Evolutionary conservation across 2,329 filamentous ascomycete genomes (phyloP).

Genomic region (Ophiostoma tasmaniense): DNA sequence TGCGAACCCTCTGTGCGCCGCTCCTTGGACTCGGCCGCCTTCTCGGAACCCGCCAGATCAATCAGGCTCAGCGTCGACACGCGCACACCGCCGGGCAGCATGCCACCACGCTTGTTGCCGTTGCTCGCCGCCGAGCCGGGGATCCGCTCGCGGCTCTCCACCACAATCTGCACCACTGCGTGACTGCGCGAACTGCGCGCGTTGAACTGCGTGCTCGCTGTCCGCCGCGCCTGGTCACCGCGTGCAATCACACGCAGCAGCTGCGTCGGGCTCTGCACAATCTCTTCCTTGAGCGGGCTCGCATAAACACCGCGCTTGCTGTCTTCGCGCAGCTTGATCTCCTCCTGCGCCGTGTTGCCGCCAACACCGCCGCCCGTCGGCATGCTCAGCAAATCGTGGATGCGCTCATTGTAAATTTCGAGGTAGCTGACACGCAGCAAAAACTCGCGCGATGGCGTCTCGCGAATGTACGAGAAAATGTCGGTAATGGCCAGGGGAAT

Average conservation of each 20-base stretch:
- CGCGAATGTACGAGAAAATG: conserved; percentile 97
- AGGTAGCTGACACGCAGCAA: conserved; percentile 92
- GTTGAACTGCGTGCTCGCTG: conserved; percentile 95
- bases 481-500: conserved; percentile 96
- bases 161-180: conserved; percentile 95
- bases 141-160: conserved; percentile 85
- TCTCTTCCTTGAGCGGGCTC: conserved; percentile 92
- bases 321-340: conserved; percentile 95
- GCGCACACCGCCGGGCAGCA: conserved; percentile 79
- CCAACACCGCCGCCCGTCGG: conserved; percentile 50
- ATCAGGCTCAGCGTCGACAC: conserved; percentile 94
- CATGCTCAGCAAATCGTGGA: conserved; percentile 83
- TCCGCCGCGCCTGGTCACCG: conserved; percentile 82
- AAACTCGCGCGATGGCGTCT: conserved; percentile 91
- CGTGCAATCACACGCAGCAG: conserved; percentile 88
- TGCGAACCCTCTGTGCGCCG: conserved; percentile 89
- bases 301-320: conserved; percentile 95
- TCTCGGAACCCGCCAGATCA: conserved; percentile 91
- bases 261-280: conserved; percentile 95
- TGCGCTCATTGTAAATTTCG: conserved; percentile 98
- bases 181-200: conserved; percentile 94
- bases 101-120: conserved; percentile 58
- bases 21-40: conserved; percentile 91
- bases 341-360: conserved; percentile 58
- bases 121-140: conserved; percentile 40